Evolutionary conservation across 2,329 filamentous ascomycete species (phyloP).

Genomic region (Diaporthe vexans): DNA sequence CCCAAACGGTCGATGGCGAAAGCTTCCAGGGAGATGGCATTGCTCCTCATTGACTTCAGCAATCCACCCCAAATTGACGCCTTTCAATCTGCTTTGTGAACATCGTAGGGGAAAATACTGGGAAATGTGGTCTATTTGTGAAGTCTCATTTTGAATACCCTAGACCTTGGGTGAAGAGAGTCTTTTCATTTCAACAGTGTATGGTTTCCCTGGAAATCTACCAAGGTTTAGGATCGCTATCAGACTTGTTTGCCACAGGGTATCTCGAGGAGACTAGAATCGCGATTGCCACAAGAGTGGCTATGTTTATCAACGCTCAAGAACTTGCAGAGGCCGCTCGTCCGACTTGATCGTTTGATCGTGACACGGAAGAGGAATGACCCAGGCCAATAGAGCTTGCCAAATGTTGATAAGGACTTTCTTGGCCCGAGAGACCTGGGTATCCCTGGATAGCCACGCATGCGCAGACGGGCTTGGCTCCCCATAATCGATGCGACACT

Average conservation of each 20-base stretch:
- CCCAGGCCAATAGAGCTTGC: constrained; percentile 3
- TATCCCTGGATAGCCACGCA: not conserved
- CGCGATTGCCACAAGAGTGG: not conserved
- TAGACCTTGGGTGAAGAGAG: not conserved
- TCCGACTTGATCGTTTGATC: constrained; percentile 9
- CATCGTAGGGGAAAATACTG: not conserved
- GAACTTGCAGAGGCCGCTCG: not conserved
- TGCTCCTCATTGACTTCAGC: not conserved
- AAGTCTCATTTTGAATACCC: not conserved
- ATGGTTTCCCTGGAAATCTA: not conserved
- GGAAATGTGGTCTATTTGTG: not conserved
- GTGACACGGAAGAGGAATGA: not conserved
- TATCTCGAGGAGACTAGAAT: not conserved
- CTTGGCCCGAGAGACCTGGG: constrained; percentile 7
- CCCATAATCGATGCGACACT: not conserved
- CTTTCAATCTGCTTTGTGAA: no score
- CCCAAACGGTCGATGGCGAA: not conserved
- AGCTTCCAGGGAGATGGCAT: not conserved
- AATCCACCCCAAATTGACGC: no score
- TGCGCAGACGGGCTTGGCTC: not conserved
- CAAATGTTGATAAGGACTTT: constrained; percentile 4
- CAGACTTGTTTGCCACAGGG: not conserved
- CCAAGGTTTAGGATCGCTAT: not conserved
- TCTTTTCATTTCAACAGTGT: not conserved
- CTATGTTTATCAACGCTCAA: not conserved